Evolutionary conservation across 1,284 basidiomycete genomes (phyloP).

Genomic region (Marasmius tenuissimus): DNA sequence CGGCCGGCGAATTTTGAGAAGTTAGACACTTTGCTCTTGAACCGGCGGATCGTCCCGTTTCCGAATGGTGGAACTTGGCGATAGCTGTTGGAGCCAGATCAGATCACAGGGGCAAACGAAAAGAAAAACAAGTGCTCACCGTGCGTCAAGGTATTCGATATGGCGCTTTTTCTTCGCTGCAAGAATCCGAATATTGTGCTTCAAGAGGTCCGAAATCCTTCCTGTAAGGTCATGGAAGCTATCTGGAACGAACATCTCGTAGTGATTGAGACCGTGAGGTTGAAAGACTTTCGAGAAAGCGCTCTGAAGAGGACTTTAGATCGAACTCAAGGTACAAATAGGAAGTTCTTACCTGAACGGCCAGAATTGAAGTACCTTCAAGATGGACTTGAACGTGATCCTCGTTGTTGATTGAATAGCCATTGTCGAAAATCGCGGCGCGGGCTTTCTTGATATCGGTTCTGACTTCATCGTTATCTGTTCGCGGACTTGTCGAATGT

Average conservation of each 20-base stretch:
- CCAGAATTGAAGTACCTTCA: constrained; percentile 6
- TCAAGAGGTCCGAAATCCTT: not conserved
- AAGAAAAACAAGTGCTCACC: constrained; percentile 10
- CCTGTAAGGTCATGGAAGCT: not conserved
- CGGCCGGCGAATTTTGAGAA: not conserved
- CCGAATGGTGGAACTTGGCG: not conserved
- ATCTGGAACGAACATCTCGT: not conserved
- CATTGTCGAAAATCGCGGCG: constrained; percentile 14
- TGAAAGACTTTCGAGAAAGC: not conserved
- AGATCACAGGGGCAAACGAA: constrained; percentile 10
- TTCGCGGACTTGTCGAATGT: constrained; percentile 11
- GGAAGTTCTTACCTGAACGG: too few species aligned
- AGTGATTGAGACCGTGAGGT: not conserved
- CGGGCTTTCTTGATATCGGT: constrained; percentile 8
- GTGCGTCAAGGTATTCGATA: constrained; percentile 20
- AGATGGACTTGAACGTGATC: constrained; percentile 14
- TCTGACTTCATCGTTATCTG: not conserved
- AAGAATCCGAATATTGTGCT: not conserved
- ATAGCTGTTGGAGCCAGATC: not conserved
- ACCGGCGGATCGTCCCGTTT: not conserved
- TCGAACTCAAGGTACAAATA: too few species aligned
- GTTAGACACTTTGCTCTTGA: not conserved
- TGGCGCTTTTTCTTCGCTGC: not conserved
- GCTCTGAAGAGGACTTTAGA: too few species aligned
- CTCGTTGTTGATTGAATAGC: constrained; percentile 11